Evolutionary conservation across 768 basidiomycete genomes (phyloP), one percentile per base, ranked within the genome.

Genomic region (Tricholoma flavovirens): DNA sequence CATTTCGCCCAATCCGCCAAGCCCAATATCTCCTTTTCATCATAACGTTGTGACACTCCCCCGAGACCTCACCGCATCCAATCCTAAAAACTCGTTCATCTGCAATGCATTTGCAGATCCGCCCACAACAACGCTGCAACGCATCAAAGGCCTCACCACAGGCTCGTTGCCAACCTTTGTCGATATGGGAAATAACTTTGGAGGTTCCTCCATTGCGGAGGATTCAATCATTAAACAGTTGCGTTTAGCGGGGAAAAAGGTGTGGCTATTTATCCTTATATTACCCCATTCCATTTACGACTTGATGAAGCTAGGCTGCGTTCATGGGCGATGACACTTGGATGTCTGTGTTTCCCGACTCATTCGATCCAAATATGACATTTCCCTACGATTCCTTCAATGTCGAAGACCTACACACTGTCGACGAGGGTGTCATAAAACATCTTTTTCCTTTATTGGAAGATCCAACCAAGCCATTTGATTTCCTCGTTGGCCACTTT

Each of bases 261-360:
- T 89, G 61, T 64, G 74, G 64, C 30, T 50, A 6, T 21, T 48
- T 17, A 15, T 19, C 11, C 24, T 17, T n/a, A n/a, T 15, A 5
- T 22, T 51, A 21, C 10, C 35, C 2, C 15, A 33, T 26, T 49
- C 26, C 22, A n/a, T 52, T 59, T 50, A 59, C 43, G 5, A 55
- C 51, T 29, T 24, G 26, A 26, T 71, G 38, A 53, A 63, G 66
- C 66, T 75, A 89, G 81, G 72, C 91, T 51, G 91, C 88, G 1
- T 88, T 98, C 67, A 92, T 92, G 85, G 96, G 97, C 0, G 96
- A 98, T 65, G 93, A 98, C 68, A 99, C 97, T 0, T 99, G 97
- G 97, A 82, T 89, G 70, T 81, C 86, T 1, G 81, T 95, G 11
- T 99, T 94, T 66, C 92, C 95, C 0, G 73, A 80, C 52, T 73